These are phyloP conservation scores for Passiflora organensis DNA, from an alignment of 345 rosid species.

Conservation along the genomic window DNA sequence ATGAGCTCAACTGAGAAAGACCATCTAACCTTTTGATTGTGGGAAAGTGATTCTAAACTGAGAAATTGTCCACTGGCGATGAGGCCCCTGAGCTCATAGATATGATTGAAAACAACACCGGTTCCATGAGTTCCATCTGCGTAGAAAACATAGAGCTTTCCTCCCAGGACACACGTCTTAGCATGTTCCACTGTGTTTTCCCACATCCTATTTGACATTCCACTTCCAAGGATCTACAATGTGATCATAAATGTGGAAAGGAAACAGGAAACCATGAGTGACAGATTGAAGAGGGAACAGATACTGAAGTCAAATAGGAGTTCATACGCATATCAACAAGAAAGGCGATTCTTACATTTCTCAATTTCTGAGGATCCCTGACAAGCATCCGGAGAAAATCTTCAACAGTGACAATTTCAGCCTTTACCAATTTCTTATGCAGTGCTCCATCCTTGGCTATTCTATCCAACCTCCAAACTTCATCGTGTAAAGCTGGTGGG, in stretches of 20 bases:
- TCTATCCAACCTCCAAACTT: slow-evolving; percentile 94
- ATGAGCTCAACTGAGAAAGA: background rate
- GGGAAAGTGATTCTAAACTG: slow-evolving; percentile 62
- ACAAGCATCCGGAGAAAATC: slow-evolving; percentile 79
- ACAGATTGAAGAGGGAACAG: background rate
- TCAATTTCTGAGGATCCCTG: slow-evolving; percentile 63
- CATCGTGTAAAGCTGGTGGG: slow-evolving; percentile 87
- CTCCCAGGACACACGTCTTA: slow-evolving; percentile 82
- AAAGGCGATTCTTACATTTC: slow-evolving; percentile 47
- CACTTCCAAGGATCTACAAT: slow-evolving; percentile 82
- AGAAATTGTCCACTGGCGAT: slow-evolving; percentile 72
- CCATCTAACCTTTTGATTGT: slow-evolving; percentile 64
- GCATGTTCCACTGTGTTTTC: slow-evolving; percentile 92
- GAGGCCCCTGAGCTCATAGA: slow-evolving; percentile 78
- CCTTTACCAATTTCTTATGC: slow-evolving; percentile 68
- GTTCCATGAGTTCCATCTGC: slow-evolving; percentile 45
- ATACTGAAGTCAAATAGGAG: background rate
- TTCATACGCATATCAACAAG: background rate
- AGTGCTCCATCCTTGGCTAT: slow-evolving; percentile 95
- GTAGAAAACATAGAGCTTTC: slow-evolving; percentile 70
- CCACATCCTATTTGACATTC: slow-evolving; percentile 98
- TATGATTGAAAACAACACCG: slow-evolving; percentile 78
- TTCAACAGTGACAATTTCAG: slow-evolving; percentile 63
- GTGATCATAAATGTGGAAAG: slow-evolving; percentile 3
- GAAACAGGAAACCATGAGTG: background rate